Evolutionary conservation across 2,329 filamentous ascomycete species (phyloP).

Genomic region (Fusarium bactridioides): DNA sequence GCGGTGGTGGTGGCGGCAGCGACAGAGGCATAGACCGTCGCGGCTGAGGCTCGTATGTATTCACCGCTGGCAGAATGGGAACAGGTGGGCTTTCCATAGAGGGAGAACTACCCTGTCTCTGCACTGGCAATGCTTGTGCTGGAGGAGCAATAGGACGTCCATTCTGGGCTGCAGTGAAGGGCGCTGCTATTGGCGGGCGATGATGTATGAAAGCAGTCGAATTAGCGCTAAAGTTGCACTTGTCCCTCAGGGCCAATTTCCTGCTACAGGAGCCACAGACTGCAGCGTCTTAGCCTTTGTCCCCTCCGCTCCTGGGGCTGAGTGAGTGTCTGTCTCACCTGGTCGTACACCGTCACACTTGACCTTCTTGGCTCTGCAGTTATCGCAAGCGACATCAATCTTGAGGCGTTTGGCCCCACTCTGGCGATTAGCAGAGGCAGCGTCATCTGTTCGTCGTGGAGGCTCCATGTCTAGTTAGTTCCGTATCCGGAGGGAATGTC

Average conservation of each 20-base stretch:
- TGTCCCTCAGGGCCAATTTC: conserved; percentile 41
- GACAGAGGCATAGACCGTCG: neutral
- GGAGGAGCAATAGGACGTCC: neutral
- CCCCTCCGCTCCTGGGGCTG: neutral
- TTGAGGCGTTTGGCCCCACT: conserved; percentile 50
- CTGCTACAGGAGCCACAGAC: conserved; percentile 46
- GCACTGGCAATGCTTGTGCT: neutral
- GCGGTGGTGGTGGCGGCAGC: neutral
- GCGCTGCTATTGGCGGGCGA: neutral
- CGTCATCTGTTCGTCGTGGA: neutral
- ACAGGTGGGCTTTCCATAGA: neutral
- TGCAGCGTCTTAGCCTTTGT: conserved; percentile 16
- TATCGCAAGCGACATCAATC: conserved; percentile 54
- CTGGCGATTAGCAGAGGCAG: neutral
- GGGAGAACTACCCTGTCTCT: neutral
- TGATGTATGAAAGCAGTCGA: neutral
- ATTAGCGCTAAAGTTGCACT: conserved; percentile 40
- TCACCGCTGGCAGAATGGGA: neutral
- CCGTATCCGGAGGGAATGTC: neutral
- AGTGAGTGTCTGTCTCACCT: conserved; percentile 37
- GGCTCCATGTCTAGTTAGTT: conserved; percentile 19
- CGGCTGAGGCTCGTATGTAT: neutral
- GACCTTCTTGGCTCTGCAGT: conserved; percentile 52
- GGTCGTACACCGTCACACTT: conserved; percentile 53
- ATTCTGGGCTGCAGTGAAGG: neutral